phyloP scores from a whole-genome alignment of 192 early-diverging fungal genomes.

The Coemansia umbellata region DNA sequence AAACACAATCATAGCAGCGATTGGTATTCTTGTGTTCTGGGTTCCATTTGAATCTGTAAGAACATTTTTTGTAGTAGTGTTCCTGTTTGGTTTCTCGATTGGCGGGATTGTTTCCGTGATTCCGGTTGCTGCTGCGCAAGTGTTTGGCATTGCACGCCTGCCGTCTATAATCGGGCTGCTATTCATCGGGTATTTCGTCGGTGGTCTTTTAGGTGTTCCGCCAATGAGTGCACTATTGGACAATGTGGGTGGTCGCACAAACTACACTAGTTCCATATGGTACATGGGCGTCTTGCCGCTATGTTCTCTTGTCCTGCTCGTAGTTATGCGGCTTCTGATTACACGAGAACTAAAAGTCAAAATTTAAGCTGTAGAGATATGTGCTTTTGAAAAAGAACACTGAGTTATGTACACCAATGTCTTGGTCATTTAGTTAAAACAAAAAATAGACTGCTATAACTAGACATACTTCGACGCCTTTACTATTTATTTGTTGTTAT shows the following conservation, averaged over 20 bases:
- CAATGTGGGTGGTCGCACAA: slow-evolving; percentile 40
- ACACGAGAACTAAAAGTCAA: slow-evolving; percentile 14
- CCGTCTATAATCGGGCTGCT: slow-evolving; percentile 45
- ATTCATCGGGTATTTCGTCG: slow-evolving; percentile 41
- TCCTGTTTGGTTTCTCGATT: slow-evolving; percentile 45
- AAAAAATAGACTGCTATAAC: no score
- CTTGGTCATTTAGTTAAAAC: no score
- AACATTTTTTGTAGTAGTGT: slow-evolving; percentile 19
- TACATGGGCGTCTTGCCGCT: slow-evolving; percentile 45
- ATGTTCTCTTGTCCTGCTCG: slow-evolving; percentile 32
- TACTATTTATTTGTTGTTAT: no score
- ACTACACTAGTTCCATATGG: slow-evolving; percentile 43
- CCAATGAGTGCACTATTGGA: slow-evolving; percentile 47
- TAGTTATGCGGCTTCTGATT: slow-evolving; percentile 32
- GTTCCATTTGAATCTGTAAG: slow-evolving; percentile 38
- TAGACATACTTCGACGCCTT: no score
- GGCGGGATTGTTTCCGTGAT: slow-evolving; percentile 46
- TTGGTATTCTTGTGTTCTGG: slow-evolving; percentile 43
- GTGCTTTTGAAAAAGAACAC: no score
- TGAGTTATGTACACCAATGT: no score
- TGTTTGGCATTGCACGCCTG: slow-evolving; percentile 43
- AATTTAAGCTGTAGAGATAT: no score
- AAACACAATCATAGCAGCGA: slow-evolving; percentile 22
- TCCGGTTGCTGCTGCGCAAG: slow-evolving; percentile 41
- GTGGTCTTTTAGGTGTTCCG: slow-evolving; percentile 43